Base-by-base conservation (phyloP, 2,329 filamentous ascomycete species). In the Aspergillus vadensis region DNA sequence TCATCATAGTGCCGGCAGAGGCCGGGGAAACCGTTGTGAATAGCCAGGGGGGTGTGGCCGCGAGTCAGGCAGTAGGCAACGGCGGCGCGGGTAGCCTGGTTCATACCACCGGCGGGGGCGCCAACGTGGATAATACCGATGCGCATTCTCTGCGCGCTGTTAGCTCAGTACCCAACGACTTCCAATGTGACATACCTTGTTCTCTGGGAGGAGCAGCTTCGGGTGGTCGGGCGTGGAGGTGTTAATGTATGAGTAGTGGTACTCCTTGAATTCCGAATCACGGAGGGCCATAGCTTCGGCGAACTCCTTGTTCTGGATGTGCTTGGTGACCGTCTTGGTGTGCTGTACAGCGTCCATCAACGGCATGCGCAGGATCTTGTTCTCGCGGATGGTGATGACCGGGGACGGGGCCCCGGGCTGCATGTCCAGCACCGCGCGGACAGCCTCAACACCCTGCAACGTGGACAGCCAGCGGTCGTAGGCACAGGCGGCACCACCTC, bases 41-140 rank as follows among this genome's bases (percentile, higher is more conserved):
- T 92, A 17, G 92, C 94, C 70, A 98, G 77, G 4, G 95, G 91
- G 55, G 91, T 92, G 76, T 99, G 95, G n/a, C 95, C 95, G 61
- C 92, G 87, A 48, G 91, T 90, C 60, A 96, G 77, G 75, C 93
- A 98, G 81, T 97, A 97, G 32, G 92, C 92, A 17, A 97, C 93
- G 14, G 91, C 94, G 30, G 92, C 94, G 67, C 95, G 88, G 19
- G 96, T 95, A 44, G 95, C 95, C 27, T 94, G 93, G 78, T 99
- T 99, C 91, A 99, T 98, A 70, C 95, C 95, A 76, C 95, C 95
- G 30, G 95, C 95, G 7, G 95, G 95, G 12, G 95, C 95, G 70
- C 95, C 95, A 23, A 98, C 93, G 71, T 98, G 96, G 77, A 99
- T 91, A 72, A 99, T 97, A 52, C 92, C 95, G 70, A 99, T 91